Evolutionary conservation across 257 asterid species (phyloP), one percentile per base, ranked within the genome.

Genomic region (Ilex aquifolium): DNA sequence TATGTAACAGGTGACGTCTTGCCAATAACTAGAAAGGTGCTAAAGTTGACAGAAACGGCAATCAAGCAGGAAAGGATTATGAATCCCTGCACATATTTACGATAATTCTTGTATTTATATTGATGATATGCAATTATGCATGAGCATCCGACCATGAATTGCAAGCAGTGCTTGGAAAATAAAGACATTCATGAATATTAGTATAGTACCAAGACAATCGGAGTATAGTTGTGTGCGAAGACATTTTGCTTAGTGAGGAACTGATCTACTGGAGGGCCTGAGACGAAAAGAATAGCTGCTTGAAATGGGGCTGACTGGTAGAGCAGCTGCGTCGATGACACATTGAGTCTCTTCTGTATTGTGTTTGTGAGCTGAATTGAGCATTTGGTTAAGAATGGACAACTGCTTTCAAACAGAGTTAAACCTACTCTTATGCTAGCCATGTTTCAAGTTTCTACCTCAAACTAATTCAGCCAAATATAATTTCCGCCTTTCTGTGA

Each of bases 1-100:
- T 90, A 90, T 2, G 97, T 90, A 0, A 90, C 97, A 1, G 96
- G 97, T 27, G 97, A 90, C n/a, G 97, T 90, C 77, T 90, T 90
- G 0, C 97, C 97, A 9, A 90, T 90, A 63, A 90, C 97, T 65
- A 90, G 76, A 76, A 90, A 90, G 29, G 97, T 90, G 80, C 97
- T 90, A 70, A 90, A 85, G 81, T 90, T 90, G 66, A 90, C 97
- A 44, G 90, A 77, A 32, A 90, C 97, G 0, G 97, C 97, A 50
- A 90, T 90, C 86, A 88, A 65, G 79, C 96, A 90, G 10, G 97
- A 90, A 0, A 90, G 70, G 13, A 88, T 10, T 68, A 90, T 88
- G 79, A 90, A 87, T 29, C 74, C 90, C 95, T 90, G 85, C 78
- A 69, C 30, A 56, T 31, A 7, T 3, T 52, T 1, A 36, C 42